These are phyloP conservation scores for Globisporangium ultimum DNA, from an alignment of 352 stramenopile genomes.

Conservation along the genomic window DNA sequence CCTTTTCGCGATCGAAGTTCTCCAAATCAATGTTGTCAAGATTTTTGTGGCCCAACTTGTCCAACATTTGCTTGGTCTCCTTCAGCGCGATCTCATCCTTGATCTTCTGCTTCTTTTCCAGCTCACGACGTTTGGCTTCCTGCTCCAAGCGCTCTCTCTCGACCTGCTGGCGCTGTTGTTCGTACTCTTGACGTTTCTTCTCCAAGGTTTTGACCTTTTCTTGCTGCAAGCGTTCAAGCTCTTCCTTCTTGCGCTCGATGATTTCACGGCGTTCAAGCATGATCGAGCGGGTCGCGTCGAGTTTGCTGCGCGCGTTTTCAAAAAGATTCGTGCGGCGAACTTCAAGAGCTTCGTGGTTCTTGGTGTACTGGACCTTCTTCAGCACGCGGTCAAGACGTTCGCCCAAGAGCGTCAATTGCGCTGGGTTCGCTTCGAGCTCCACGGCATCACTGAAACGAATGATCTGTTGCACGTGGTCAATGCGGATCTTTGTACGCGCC, in stretches of 20 bases:
- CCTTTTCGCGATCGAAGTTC: conserved; percentile 75
- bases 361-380: conserved; percentile 35
- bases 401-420: conserved; percentile 69
- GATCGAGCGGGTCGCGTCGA: conserved; percentile 76
- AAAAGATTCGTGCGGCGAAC: conserved; percentile 68
- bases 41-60: conserved; percentile 75
- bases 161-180: conserved; percentile 63
- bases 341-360: conserved; percentile 9
- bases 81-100: conserved; percentile 93
- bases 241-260: conserved; percentile 97
- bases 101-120: conserved; percentile 95
- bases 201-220: conserved; percentile 88
- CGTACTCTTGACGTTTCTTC: conserved; percentile 77
- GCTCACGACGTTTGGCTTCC: conserved; percentile 84
- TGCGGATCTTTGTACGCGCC: conserved; percentile 73
- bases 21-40: conserved; percentile 67
- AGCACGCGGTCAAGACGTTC: conserved; percentile 64
- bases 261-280: conserved; percentile 90
- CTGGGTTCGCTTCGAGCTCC: conserved; percentile 73
- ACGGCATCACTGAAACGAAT: conserved; percentile 82
- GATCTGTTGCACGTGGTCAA: conserved; percentile 82
- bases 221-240: conserved; percentile 92
- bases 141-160: conserved; percentile 73
- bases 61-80: conserved; percentile 81
- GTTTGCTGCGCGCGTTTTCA: conserved; percentile 48